These are phyloP conservation scores for Kurtzmaniella natalensis DNA, from an alignment of 1,139 yeast species.

Conservation along the genomic window DNA sequence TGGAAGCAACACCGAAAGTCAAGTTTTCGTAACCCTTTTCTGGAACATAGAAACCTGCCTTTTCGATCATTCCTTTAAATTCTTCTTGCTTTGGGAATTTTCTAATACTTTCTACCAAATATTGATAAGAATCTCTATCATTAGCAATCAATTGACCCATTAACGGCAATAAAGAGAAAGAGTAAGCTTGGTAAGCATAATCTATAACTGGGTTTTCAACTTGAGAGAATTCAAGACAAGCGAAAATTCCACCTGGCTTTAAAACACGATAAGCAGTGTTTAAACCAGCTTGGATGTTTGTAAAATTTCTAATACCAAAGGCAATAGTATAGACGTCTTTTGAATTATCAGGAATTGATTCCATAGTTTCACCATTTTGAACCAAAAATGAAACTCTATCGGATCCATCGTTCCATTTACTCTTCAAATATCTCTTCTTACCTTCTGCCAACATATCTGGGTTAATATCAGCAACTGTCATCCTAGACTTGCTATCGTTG, in stretches of 20 bases:
- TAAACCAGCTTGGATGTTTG: slow-evolving; percentile 89
- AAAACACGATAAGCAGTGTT: slow-evolving; percentile 91
- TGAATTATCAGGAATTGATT: slow-evolving; percentile 76
- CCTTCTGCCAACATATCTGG: slow-evolving; percentile 96
- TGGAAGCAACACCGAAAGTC: slow-evolving; percentile 95
- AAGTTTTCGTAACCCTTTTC: slow-evolving; percentile 91
- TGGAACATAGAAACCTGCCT: slow-evolving; percentile 86
- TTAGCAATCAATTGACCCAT: slow-evolving; percentile 95
- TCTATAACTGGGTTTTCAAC: slow-evolving; percentile 79
- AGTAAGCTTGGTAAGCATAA: slow-evolving; percentile 78
- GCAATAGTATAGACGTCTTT: slow-evolving; percentile 96
- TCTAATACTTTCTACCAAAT: slow-evolving; percentile 88
- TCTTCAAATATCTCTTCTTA: slow-evolving; percentile 57
- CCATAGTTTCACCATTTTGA: slow-evolving; percentile 91
- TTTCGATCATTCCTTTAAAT: slow-evolving; percentile 85
- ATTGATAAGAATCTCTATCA: slow-evolving; percentile 93
- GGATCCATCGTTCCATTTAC: slow-evolving; percentile 51
- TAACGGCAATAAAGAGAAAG: slow-evolving; percentile 82
- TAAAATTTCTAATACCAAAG: slow-evolving; percentile 95
- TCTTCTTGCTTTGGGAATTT: slow-evolving; percentile 90
- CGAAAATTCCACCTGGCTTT: slow-evolving; percentile 98
- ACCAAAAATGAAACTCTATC: slow-evolving; percentile 73
- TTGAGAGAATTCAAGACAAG: slow-evolving; percentile 91
- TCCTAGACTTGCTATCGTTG: slow-evolving; percentile 70
- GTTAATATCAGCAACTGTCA: slow-evolving; percentile 93